Conservation (phyloP, 164 flowering plant genomes). For the Santalum album region DNA sequence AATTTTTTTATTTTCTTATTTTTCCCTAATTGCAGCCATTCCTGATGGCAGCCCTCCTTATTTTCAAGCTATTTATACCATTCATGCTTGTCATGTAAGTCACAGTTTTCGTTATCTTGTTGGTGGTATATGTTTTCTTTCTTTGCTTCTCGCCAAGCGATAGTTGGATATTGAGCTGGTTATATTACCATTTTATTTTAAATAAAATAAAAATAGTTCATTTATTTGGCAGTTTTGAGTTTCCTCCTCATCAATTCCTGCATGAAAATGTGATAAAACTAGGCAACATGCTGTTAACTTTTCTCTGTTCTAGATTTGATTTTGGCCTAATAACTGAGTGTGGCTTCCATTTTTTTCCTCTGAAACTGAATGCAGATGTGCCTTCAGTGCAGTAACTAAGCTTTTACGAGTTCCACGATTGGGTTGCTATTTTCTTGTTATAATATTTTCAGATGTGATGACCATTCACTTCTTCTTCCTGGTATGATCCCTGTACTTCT, state of each 20-base stretch:
- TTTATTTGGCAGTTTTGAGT: no score
- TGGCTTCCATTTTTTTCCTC: background rate
- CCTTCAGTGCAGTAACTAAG: conserved; percentile 81
- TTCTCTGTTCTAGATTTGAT: background rate
- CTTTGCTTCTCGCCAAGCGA: no score
- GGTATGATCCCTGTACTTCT: conserved; percentile 38
- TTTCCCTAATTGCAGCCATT: conserved; percentile 68
- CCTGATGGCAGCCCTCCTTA: conserved; percentile 86
- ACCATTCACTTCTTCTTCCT: conserved; percentile 97
- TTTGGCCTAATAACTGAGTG: background rate
- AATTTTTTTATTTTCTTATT: no score
- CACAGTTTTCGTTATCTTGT: background rate
- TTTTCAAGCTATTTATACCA: conserved; percentile 89
- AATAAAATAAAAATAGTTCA: no score
- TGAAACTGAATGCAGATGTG: conserved; percentile 68
- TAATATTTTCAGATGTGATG: conserved; percentile 88
- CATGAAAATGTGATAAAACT: no score
- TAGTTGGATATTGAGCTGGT: no score
- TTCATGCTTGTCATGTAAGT: conserved; percentile 98
- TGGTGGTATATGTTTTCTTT: background rate
- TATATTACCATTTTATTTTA: no score
- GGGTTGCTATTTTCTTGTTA: conserved; percentile 91
- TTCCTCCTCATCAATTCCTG: no score
- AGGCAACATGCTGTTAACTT: no score
- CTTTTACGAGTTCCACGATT: conserved; percentile 57